A percentile compares a stretch with the other conserved stretches of the same genome.
These are phyloP conservation scores for Chlorella variabilis DNA, from an alignment of 163 green algal genomes.

Conservation along the genomic window DNA sequence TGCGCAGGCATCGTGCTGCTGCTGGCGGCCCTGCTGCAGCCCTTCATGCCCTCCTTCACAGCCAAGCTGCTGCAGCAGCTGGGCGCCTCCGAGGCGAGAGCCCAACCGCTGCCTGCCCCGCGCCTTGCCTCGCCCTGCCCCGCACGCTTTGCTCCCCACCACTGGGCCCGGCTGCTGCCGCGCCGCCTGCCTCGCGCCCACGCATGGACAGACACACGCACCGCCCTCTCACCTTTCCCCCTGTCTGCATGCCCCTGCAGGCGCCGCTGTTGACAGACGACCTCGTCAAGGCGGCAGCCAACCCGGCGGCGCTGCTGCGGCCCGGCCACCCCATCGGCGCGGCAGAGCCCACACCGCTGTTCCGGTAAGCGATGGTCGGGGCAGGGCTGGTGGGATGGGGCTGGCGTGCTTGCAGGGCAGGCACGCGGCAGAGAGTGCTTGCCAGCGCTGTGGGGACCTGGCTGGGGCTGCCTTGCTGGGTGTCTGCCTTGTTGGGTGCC, in stretches of 20 bases:
- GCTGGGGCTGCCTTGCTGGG: too few species aligned
- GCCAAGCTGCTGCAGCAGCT: constrained; percentile 74
- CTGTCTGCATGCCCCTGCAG: not conserved
- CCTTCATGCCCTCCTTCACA: constrained; percentile 90
- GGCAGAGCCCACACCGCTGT: constrained; percentile 72
- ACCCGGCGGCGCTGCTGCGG: constrained; percentile 55
- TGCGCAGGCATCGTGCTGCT: constrained; percentile 85
- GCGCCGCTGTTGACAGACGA: constrained; percentile 65
- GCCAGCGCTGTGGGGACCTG: too few species aligned
- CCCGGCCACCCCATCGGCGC: constrained; percentile 78
- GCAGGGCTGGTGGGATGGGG: not conserved
- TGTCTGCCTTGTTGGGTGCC: too few species aligned
- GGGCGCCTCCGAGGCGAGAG: constrained; percentile 37
- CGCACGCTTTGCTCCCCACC: too few species aligned
- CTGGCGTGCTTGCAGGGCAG: too few species aligned
- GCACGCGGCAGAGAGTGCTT: too few species aligned
- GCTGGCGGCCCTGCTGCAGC: constrained; percentile 84
- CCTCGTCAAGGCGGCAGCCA: constrained; percentile 50
- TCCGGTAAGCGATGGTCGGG: constrained; percentile 48
- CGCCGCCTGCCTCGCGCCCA: too few species aligned
- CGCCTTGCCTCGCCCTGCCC: too few species aligned
- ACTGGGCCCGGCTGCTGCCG: too few species aligned
- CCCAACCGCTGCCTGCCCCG: too few species aligned
- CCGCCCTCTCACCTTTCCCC: too few species aligned
- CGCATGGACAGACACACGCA: too few species aligned